phyloP scores from a whole-genome alignment of 2,329 filamentous ascomycete species.

The Venturia effusa region DNA sequence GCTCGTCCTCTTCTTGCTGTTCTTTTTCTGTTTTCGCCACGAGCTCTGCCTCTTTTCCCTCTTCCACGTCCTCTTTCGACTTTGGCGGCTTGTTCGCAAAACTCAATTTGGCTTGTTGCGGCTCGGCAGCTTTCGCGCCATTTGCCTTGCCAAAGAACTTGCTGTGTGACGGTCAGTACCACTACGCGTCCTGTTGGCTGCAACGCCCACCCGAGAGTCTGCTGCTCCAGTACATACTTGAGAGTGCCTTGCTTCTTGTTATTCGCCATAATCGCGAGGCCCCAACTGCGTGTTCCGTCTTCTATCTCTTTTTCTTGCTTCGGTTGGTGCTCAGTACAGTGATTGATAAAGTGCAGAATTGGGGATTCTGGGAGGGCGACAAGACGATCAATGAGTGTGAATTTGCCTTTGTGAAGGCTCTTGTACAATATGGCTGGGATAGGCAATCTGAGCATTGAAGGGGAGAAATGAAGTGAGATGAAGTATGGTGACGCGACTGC shows the following conservation, averaged over 20 bases:
- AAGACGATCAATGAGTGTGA: background rate
- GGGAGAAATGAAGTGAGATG: background rate
- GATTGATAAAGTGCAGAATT: background rate
- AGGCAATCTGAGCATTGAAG: background rate
- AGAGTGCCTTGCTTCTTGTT: slow-evolving; percentile 65
- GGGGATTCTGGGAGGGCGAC: background rate
- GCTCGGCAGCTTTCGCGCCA: slow-evolving; percentile 46
- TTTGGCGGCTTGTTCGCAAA: slow-evolving; percentile 46
- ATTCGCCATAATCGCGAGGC: background rate
- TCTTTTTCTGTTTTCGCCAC: background rate
- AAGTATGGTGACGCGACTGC: background rate
- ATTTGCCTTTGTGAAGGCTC: background rate
- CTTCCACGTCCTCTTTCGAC: slow-evolving; percentile 3
- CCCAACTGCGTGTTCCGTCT: background rate
- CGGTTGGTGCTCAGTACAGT: background rate
- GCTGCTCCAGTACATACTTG: slow-evolving; percentile 75
- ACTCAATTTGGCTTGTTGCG: slow-evolving; percentile 67
- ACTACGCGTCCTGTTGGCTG: slow-evolving; percentile 10
- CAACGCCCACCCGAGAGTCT: slow-evolving; percentile 56
- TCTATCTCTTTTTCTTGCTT: background rate
- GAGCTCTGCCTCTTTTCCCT: background rate
- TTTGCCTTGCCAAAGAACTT: slow-evolving; percentile 72
- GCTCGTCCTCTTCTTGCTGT: background rate
- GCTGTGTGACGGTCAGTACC: slow-evolving; percentile 35
- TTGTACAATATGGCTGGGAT: background rate